These are phyloP conservation scores for Fraxinus sp. DNA, from an alignment of 305 asterid species.

Conservation along the genomic window DNA sequence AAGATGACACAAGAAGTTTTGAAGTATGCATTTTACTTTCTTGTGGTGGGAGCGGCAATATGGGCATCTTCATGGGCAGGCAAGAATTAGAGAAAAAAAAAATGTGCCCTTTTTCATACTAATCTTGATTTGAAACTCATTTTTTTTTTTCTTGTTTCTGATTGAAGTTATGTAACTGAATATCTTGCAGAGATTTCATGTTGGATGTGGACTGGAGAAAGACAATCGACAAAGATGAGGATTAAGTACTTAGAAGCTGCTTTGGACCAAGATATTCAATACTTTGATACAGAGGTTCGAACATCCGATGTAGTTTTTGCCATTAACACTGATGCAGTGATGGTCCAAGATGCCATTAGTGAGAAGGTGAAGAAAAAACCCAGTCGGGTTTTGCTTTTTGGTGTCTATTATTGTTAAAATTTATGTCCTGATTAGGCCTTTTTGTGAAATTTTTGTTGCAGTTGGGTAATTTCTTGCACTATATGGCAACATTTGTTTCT, in stretches of 20 bases:
- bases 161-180: conserved; percentile 5
- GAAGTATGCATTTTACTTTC: conserved; percentile 97
- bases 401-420: background rate
- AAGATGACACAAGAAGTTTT: conserved; percentile 95
- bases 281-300: conserved; percentile 84
- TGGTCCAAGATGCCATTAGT: conserved; percentile 98
- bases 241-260: conserved; percentile 88
- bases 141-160: conserved; percentile 25
- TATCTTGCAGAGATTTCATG: conserved; percentile 83
- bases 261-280: conserved; percentile 84
- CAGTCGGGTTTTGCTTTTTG: background rate
- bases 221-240: conserved; percentile 95
- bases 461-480: conserved; percentile 98
- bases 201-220: conserved; percentile 99
- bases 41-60: conserved; percentile 99
- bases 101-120: background rate
- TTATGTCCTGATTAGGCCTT: conserved; percentile 14
- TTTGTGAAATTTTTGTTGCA: conserved; percentile 27
- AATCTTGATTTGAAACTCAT: background rate
- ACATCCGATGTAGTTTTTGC: conserved; percentile 96
- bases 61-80: conserved; percentile 99
- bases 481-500: conserved; percentile 89
- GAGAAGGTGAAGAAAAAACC: conserved; percentile 64
- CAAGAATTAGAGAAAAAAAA: conserved; percentile 17
- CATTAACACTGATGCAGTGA: conserved; percentile 88